These are phyloP conservation scores for Lumnitzera littorea DNA, from an alignment of 345 rosid species.

Conservation along the genomic window DNA sequence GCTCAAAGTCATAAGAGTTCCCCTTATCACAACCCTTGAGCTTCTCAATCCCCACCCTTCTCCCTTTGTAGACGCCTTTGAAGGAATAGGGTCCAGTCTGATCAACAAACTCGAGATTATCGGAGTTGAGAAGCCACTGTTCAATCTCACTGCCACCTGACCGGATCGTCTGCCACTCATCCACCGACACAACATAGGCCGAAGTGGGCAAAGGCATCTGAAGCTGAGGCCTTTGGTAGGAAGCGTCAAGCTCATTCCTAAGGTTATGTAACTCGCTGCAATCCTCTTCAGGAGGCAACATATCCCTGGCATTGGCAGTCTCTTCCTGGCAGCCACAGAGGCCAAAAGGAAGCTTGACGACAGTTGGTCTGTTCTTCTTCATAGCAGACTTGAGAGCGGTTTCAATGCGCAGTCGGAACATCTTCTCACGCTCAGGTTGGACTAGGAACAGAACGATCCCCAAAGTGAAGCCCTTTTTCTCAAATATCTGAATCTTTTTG, in stretches of 20 bases:
- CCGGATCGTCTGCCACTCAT: constrained; percentile 88
- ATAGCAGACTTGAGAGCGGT: constrained; percentile 66
- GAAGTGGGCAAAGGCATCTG: constrained; percentile 71
- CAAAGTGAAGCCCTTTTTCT: constrained; percentile 84
- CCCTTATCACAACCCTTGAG: constrained; percentile 97
- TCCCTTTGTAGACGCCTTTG: constrained; percentile 72
- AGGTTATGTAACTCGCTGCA: constrained; percentile 30
- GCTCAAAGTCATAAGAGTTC: constrained; percentile 72
- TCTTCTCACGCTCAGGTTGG: constrained; percentile 55
- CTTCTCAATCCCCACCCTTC: constrained; percentile 77
- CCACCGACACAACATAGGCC: constrained; percentile 58
- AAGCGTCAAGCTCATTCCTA: constrained; percentile 41
- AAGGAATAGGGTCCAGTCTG: constrained; percentile 60
- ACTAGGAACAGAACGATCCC: constrained; percentile 62
- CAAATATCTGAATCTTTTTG: constrained; percentile 85
- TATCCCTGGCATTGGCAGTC: constrained; percentile 46
- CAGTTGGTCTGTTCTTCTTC: constrained; percentile 47
- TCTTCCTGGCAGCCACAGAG: constrained; percentile 98
- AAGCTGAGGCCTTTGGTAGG: constrained; percentile 47
- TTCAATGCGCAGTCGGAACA: constrained; percentile 55
- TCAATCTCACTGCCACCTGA: constrained; percentile 64
- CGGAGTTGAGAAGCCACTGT: constrained; percentile 75
- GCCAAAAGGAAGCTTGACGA: constrained; percentile 88
- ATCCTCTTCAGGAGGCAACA: constrained; percentile 71
- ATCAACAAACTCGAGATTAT: constrained; percentile 67